phyloP scores from a whole-genome alignment of 192 early-diverging fungal species.

The Backusella tarrabulga region DNA sequence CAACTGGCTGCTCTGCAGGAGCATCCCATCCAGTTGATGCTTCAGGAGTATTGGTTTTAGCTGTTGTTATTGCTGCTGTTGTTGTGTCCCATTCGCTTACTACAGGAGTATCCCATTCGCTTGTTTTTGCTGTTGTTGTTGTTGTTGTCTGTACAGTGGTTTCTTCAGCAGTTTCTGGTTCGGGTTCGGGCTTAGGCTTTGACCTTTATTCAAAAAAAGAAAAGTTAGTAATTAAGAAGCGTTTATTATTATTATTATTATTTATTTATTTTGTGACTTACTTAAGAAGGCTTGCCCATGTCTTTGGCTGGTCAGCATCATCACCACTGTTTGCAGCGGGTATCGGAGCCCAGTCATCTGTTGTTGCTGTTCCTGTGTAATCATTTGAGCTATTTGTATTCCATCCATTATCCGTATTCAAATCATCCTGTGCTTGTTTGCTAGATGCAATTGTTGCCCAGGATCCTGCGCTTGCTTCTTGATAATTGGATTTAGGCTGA shows the following conservation, averaged over 20 bases:
- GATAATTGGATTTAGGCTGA: slow-evolving; percentile 8
- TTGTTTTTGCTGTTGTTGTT: not conserved
- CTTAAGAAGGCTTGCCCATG: slow-evolving; percentile 42
- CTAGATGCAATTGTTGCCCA: slow-evolving; percentile 43
- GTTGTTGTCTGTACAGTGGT: slow-evolving; percentile 12
- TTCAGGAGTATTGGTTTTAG: not conserved
- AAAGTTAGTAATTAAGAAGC: not conserved
- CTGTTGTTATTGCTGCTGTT: slow-evolving; percentile 5
- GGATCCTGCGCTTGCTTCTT: slow-evolving; percentile 28
- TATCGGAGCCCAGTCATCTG: slow-evolving; percentile 15
- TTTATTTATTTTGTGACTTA: slow-evolving; percentile 2
- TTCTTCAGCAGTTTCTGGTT: slow-evolving; percentile 28
- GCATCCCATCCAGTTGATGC: slow-evolving; percentile 16
- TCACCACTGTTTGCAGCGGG: slow-evolving; percentile 3
- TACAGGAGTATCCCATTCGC: slow-evolving; percentile 10
- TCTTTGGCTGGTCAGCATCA: slow-evolving; percentile 26
- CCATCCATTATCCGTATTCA: not conserved
- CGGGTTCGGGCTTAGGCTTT: slow-evolving; percentile 39
- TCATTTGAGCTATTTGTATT: not conserved
- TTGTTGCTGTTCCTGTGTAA: not conserved
- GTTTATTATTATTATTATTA: not conserved
- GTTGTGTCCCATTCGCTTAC: slow-evolving; percentile 15
- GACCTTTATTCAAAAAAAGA: slow-evolving; percentile 14
- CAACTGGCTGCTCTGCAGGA: slow-evolving; percentile 14
- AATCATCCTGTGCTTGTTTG: not conserved